Conservation (phyloP, 2,329 filamentous ascomycete species). For the Penicillium janthinellum region DNA sequence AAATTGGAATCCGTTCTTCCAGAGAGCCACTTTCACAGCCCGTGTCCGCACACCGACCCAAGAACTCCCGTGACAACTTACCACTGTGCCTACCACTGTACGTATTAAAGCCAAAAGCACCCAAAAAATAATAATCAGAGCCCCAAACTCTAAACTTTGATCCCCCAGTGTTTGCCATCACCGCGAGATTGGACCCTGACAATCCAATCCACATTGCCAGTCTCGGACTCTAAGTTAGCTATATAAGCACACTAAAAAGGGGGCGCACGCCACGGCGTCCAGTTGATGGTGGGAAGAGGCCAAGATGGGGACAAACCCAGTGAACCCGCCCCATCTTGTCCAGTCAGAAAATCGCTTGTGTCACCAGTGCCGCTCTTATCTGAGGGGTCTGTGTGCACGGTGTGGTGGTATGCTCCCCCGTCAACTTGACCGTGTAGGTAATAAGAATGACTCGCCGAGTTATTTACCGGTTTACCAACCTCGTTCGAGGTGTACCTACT, state of each 20-base stretch:
- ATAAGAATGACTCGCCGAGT: not conserved
- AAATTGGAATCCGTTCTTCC: not conserved
- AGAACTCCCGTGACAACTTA: not conserved
- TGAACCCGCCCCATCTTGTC: not conserved
- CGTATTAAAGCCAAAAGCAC: not conserved
- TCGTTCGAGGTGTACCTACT: not conserved
- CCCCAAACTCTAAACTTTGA: slow-evolving; percentile 19
- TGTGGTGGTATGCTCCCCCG: not conserved
- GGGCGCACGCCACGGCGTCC: not conserved
- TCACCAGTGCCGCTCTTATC: slow-evolving; percentile 16
- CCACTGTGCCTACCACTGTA: too few species aligned
- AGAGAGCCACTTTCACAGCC: slow-evolving; percentile 13
- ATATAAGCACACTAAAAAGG: slow-evolving; percentile 1
- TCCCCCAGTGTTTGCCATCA: slow-evolving; percentile 8
- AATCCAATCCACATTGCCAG: slow-evolving; percentile 24
- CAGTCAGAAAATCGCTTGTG: slow-evolving; percentile 9
- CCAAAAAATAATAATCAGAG: slow-evolving; percentile 2
- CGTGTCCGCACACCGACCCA: slow-evolving; percentile 15
- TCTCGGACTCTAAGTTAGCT: not conserved
- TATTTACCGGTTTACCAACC: not conserved
- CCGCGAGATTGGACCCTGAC: slow-evolving; percentile 21
- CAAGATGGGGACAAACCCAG: not conserved
- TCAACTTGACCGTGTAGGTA: not conserved
- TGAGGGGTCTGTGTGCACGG: slow-evolving; percentile 21
- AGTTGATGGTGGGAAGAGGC: not conserved